These are phyloP conservation scores for Solanum appendiculatum DNA, from an alignment of 257 asterid species.

Conservation along the genomic window DNA sequence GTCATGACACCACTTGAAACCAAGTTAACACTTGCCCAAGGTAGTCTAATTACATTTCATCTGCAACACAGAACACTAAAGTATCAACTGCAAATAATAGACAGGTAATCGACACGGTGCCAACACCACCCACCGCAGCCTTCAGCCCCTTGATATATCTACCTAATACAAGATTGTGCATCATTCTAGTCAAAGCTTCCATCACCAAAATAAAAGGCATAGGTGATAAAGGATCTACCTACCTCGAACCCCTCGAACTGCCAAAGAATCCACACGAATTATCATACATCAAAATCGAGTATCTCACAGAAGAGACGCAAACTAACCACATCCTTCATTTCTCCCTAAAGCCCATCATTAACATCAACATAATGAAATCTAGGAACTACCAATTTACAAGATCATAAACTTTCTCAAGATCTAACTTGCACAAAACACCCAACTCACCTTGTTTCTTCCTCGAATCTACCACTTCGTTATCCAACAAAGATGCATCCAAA, in stretches of 20 bases:
- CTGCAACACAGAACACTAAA: neutral
- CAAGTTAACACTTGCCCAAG: neutral
- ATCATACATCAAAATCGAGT: neutral
- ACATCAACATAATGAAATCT: neutral
- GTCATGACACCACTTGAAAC: neutral
- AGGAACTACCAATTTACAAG: neutral
- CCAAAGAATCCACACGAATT: neutral
- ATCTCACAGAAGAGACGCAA: neutral
- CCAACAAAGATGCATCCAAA: neutral
- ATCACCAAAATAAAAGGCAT: neutral
- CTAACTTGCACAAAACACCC: neutral
- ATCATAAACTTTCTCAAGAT: neutral
- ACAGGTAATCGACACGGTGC: neutral
- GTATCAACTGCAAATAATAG: neutral
- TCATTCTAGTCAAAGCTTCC: neutral
- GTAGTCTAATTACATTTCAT: neutral
- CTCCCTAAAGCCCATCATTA: neutral
- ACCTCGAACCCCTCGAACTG: neutral
- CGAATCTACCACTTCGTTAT: neutral
- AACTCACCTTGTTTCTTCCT: neutral
- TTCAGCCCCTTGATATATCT: neutral
- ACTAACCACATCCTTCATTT: neutral
- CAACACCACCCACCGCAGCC: neutral
- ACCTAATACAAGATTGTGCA: neutral
- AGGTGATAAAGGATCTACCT: neutral